These are phyloP conservation scores for Digitaria exilis DNA, from an alignment of 202 grass and related monocot genomes.

Conservation along the genomic window DNA sequence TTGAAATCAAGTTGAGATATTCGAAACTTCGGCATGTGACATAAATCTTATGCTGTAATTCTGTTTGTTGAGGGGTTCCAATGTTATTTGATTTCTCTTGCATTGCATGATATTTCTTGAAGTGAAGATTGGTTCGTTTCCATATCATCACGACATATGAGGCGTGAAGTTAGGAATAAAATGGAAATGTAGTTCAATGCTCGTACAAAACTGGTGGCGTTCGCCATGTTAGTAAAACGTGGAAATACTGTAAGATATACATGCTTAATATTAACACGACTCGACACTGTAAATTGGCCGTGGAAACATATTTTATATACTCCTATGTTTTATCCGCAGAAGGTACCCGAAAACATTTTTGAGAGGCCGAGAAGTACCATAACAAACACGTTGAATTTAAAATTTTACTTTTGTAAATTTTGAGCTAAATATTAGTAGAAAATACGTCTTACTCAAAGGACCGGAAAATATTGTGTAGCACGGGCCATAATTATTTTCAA, in stretches of 20 bases:
- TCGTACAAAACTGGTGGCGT: too few species aligned
- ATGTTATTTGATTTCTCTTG: neutral
- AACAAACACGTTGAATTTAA: neutral
- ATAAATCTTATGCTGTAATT: neutral
- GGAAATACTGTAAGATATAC: neutral
- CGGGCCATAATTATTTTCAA: too few species aligned
- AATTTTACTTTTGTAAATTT: neutral
- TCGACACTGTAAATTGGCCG: too few species aligned
- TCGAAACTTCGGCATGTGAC: neutral
- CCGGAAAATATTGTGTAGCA: neutral
- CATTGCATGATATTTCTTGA: neutral
- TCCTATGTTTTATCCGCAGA: neutral
- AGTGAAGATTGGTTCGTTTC: neutral
- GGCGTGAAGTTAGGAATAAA: neutral
- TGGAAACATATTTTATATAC: neutral
- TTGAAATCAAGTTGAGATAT: constrained; percentile 48
- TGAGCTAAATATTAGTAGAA: neutral
- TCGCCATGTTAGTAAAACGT: neutral
- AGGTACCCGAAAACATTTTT: neutral
- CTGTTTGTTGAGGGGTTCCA: neutral
- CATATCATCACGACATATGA: neutral
- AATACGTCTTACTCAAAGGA: neutral
- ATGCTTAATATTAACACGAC: neutral
- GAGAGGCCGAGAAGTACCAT: neutral
- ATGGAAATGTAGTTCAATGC: neutral